Percentiles rank a stretch among this genome's conserved stretches.
Conservation (phyloP, 495 filamentous ascomycete species). For the Astrocystis sublimbata region DNA sequence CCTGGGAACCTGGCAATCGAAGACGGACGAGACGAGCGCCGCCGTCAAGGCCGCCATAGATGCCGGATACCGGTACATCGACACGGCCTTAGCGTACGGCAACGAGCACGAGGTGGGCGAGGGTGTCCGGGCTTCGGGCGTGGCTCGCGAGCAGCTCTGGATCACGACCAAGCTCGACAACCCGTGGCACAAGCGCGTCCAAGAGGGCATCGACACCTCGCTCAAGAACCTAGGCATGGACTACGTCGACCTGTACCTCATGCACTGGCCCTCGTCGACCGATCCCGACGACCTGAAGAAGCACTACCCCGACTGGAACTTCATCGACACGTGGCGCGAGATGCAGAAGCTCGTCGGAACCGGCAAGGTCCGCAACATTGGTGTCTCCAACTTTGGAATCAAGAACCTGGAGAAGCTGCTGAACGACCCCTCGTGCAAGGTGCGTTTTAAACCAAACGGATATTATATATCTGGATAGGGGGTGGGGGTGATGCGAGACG, state of each 20-base stretch:
- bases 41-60: constrained; percentile 77
- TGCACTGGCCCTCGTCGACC: constrained; percentile 74
- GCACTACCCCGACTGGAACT: constrained; percentile 66
- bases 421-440: constrained; percentile 55
- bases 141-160: constrained; percentile 80
- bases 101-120: constrained; percentile 83
- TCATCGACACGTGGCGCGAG: constrained; percentile 80
- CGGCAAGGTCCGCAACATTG: constrained; percentile 80
- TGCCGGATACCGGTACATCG: constrained; percentile 62
- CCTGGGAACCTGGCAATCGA: constrained; percentile 80
- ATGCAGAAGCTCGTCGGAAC: constrained; percentile 80
- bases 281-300: constrained; percentile 43
- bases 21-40: constrained; percentile 47
- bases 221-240: constrained; percentile 69
- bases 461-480: no score
- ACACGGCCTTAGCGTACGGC: constrained; percentile 76
- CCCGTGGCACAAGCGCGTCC: constrained; percentile 67
- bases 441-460: no score
- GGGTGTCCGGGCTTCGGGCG: constrained; percentile 76
- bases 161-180: constrained; percentile 89
- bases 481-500: constrained; percentile 52
- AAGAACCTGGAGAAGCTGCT: constrained; percentile 67
- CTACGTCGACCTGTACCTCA: constrained; percentile 84
- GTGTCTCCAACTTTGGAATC: constrained; percentile 75
- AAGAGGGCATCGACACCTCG: constrained; percentile 68